Percentiles rank a stretch among this genome's conserved stretches.
Conservation (phyloP, 129 eudicot genomes). For the Escallonia herrerae region DNA sequence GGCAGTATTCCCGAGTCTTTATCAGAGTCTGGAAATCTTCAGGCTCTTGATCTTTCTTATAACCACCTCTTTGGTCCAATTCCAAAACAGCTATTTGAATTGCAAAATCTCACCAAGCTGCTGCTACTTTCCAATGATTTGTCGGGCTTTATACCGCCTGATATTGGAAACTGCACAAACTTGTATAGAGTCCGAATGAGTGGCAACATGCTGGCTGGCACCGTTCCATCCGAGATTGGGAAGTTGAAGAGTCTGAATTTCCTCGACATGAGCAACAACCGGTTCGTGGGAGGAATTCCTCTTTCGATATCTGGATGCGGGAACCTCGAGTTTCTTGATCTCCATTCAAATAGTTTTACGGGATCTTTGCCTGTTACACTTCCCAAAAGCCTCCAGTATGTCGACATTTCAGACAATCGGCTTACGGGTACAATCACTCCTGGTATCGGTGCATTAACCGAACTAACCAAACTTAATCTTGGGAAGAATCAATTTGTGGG, state of each 20-base stretch:
- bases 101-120: conserved; percentile 66
- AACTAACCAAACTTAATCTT: conserved; percentile 67
- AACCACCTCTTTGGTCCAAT: conserved; percentile 66
- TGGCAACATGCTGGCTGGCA: conserved; percentile 53
- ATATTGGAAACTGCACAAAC: conserved; percentile 75
- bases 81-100: conserved; percentile 47
- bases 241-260: conserved; percentile 59
- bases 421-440: conserved; percentile 52
- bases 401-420: conserved; percentile 73
- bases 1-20: conserved; percentile 79
- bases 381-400: conserved; percentile 66
- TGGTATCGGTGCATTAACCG: conserved; percentile 49
- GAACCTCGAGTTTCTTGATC: conserved; percentile 86
- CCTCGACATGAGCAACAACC: conserved; percentile 67
- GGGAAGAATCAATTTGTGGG: conserved; percentile 70
- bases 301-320: conserved; percentile 57
- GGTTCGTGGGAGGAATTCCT: conserved; percentile 65
- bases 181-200: conserved; percentile 72
- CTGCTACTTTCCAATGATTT: conserved; percentile 67
- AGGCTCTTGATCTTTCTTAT: conserved; percentile 90
- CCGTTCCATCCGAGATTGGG: conserved; percentile 86
- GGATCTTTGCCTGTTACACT: conserved; percentile 59
- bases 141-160: conserved; percentile 78
- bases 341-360: conserved; percentile 62
- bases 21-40: conserved; percentile 60